These are phyloP conservation scores for Suillus paluster DNA, from an alignment of 768 basidiomycete species.

Conservation along the genomic window DNA sequence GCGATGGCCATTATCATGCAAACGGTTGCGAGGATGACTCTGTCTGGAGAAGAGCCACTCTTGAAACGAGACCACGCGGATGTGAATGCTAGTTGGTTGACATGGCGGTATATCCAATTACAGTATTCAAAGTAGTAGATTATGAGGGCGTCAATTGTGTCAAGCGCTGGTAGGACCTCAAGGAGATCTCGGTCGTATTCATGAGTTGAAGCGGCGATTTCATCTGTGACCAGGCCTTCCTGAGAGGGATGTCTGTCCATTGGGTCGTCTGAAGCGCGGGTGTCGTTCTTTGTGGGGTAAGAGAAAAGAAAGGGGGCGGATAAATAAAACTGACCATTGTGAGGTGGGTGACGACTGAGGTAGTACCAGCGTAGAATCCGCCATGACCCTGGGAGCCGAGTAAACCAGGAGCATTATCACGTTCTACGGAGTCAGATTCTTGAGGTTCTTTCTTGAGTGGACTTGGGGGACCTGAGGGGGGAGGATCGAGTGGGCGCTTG, in stretches of 20 bases:
- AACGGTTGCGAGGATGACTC: conserved; percentile 70
- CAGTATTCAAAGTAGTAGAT: conserved; percentile 83
- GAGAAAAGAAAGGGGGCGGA: conserved; percentile 20
- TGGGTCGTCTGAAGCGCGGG: conserved; percentile 54
- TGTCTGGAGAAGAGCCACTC: conserved; percentile 63
- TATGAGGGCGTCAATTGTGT: conserved; percentile 75
- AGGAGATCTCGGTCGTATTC: conserved; percentile 79
- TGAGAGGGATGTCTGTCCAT: conserved; percentile 55
- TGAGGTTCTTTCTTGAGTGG: conserved; percentile 59
- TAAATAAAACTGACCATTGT: conserved; percentile 48
- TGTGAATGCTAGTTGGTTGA: conserved; percentile 65
- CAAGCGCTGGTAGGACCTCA: conserved; percentile 62
- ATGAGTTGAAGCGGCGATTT: conserved; percentile 46
- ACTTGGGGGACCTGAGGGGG: conserved; percentile 38
- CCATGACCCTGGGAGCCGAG: conserved; percentile 66
- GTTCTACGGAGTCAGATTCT: conserved; percentile 51
- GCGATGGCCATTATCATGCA: conserved; percentile 78
- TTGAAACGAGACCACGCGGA: conserved; percentile 78
- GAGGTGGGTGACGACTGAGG: conserved; percentile 73
- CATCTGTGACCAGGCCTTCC: conserved; percentile 42
- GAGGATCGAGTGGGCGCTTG: conserved; percentile 29
- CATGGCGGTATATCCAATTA: conserved; percentile 86
- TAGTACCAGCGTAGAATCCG: conserved; percentile 80
- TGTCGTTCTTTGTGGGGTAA: conserved; percentile 38
- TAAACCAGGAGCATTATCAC: conserved; percentile 61